Evolutionary conservation across 306 rosid genomes (phyloP).

Genomic region (Rubus idaeus): DNA sequence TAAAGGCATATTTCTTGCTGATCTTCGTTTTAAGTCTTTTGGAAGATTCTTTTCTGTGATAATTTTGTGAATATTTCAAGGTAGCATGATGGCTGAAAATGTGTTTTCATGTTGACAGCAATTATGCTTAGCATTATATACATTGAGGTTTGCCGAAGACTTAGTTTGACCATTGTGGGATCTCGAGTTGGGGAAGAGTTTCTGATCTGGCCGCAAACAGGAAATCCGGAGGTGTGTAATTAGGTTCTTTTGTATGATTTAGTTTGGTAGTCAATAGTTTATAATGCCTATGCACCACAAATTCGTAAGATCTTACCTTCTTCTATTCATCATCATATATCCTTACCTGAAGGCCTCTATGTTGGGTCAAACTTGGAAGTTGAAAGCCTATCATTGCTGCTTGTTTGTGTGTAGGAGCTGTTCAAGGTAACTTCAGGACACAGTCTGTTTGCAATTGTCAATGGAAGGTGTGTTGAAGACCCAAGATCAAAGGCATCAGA

Average conservation of each 20-base stretch:
- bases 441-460: constrained; percentile 14
- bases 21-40: background rate
- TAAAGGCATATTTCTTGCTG: constrained; percentile 16
- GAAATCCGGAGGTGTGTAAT: constrained; percentile 6
- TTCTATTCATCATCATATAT: background rate
- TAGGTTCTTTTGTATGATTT: background rate
- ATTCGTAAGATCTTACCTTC: background rate
- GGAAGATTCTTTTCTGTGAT: background rate
- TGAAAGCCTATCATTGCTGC: background rate
- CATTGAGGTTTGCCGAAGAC: constrained; percentile 16
- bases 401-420: constrained; percentile 10
- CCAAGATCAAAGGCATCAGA: constrained; percentile 15
- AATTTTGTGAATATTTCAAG: background rate
- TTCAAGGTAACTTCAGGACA: constrained; percentile 20
- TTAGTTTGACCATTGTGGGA: constrained; percentile 14
- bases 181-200: constrained; percentile 19
- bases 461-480: constrained; percentile 18
- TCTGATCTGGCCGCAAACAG: constrained; percentile 17
- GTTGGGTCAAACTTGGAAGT: background rate
- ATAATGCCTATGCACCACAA: background rate
- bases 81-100: background rate
- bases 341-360: background rate
- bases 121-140: constrained; percentile 20
- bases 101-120: constrained; percentile 8
- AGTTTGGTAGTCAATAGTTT: background rate